phyloP scores from a whole-genome alignment of 2,329 filamentous ascomycete genomes.

The Fusarium coffeatum region DNA sequence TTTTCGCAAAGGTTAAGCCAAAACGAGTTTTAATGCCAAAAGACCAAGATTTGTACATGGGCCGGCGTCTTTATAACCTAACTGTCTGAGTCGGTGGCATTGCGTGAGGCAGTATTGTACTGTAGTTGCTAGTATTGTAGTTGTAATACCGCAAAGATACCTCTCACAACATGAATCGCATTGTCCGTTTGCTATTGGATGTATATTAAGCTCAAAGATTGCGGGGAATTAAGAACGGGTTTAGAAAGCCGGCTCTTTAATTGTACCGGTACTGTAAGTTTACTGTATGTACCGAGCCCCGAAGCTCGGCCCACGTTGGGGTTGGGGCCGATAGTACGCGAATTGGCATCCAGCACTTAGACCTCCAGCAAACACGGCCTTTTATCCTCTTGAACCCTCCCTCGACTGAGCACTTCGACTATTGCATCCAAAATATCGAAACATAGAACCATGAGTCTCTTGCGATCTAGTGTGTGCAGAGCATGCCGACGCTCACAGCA shows the following conservation, averaged over 20 bases:
- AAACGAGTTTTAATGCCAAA: slow-evolving; percentile 54
- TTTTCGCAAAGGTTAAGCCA: slow-evolving; percentile 52
- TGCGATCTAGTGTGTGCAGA: slow-evolving; percentile 55
- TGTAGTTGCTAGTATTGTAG: slow-evolving; percentile 37
- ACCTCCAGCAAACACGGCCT: slow-evolving; percentile 20
- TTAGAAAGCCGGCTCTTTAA: slow-evolving; percentile 9
- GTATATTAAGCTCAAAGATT: not conserved
- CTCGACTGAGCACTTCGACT: slow-evolving; percentile 11
- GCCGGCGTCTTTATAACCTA: slow-evolving; percentile 15
- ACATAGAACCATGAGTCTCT: slow-evolving; percentile 48
- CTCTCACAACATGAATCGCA: slow-evolving; percentile 7
- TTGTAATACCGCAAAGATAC: slow-evolving; percentile 34
- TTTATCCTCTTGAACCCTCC: slow-evolving; percentile 17
- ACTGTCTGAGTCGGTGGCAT: slow-evolving; percentile 28
- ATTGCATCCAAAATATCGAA: slow-evolving; percentile 4
- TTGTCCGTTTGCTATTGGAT: not conserved
- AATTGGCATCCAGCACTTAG: slow-evolving; percentile 27
- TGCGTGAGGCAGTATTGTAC: slow-evolving; percentile 19
- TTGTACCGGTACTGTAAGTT: slow-evolving; percentile 15
- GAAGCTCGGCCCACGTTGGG: slow-evolving; percentile 40
- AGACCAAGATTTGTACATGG: slow-evolving; percentile 50
- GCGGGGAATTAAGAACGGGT: slow-evolving; percentile 25
- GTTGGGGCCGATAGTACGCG: slow-evolving; percentile 50
- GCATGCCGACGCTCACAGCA: slow-evolving; percentile 53
- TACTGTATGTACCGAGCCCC: slow-evolving; percentile 8